These are phyloP conservation scores for Nicotiana obtusifolia DNA, from an alignment of 257 asterid genomes.

Conservation along the genomic window DNA sequence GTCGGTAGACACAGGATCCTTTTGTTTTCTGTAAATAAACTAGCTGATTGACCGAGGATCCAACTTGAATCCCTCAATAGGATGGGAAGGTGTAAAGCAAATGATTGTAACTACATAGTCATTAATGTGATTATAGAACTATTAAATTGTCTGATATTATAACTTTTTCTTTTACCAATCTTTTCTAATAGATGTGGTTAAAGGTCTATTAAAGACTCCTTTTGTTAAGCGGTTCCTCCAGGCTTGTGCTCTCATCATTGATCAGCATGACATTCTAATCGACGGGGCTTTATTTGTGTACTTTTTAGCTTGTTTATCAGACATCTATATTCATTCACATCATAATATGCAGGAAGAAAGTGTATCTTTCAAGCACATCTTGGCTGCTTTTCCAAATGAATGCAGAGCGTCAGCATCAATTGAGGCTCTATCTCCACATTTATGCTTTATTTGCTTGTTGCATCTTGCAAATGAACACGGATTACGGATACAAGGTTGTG, in stretches of 20 bases:
- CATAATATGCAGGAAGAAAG: conserved; percentile 26
- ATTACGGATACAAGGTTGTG: conserved; percentile 46
- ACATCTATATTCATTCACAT: conserved; percentile 7
- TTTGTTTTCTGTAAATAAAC: not conserved
- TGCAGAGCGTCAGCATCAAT: conserved; percentile 61
- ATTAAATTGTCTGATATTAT: not conserved
- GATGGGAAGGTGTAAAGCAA: not conserved
- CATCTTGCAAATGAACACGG: conserved; percentile 96
- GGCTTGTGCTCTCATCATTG: not conserved
- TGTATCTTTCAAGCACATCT: conserved; percentile 58
- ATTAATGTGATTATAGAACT: not conserved
- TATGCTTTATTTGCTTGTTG: conserved; percentile 91
- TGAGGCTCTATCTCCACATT: conserved; percentile 70
- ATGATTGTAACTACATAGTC: not conserved
- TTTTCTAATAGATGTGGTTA: not conserved
- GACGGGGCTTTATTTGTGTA: not conserved
- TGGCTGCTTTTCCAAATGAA: conserved; percentile 56
- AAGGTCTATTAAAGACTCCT: not conserved
- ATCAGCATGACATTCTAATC: not conserved
- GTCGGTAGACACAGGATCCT: not conserved
- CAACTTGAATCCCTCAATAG: not conserved
- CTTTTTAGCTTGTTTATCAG: not conserved
- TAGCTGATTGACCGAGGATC: not conserved
- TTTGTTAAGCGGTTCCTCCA: not conserved
- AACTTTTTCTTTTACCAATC: not conserved